These are phyloP conservation scores for Phyllosticta capitalensis DNA, from an alignment of 2,329 filamentous ascomycete species.

Conservation along the genomic window DNA sequence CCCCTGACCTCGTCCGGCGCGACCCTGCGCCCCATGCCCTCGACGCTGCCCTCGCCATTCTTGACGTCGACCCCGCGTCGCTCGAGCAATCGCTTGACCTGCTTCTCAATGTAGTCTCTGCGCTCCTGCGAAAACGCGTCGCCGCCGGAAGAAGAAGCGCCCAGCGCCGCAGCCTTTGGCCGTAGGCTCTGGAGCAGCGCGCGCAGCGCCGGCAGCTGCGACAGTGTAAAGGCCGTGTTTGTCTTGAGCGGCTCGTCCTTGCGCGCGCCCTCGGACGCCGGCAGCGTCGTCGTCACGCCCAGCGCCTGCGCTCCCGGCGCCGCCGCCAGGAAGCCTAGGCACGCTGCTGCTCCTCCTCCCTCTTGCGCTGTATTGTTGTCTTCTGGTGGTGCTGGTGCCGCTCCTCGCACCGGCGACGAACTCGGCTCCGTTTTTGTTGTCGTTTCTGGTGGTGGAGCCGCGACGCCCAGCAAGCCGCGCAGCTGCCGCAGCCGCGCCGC, in stretches of 20 bases:
- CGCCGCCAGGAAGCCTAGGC: constrained; percentile 50
- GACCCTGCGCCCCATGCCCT: constrained; percentile 19
- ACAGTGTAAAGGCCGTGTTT: constrained; percentile 67
- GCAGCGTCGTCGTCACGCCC: constrained; percentile 30
- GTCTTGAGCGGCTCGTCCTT: constrained; percentile 44
- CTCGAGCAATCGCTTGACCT: constrained; percentile 59
- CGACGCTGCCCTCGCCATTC: constrained; percentile 19
- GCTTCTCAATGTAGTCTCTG: constrained; percentile 60
- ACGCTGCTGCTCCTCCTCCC: neutral
- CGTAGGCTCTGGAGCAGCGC: constrained; percentile 58
- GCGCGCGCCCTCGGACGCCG: constrained; percentile 23
- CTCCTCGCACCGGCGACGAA: constrained; percentile 43
- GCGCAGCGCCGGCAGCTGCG: constrained; percentile 72
- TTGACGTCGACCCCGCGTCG: constrained; percentile 53
- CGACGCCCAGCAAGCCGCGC: constrained; percentile 43
- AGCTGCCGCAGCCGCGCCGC: constrained; percentile 59
- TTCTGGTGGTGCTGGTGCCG: constrained; percentile 20
- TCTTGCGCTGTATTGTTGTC: constrained; percentile 10
- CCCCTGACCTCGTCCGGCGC: constrained; percentile 27
- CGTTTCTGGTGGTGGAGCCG: neutral
- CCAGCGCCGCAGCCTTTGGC: constrained; percentile 48
- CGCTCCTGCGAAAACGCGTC: constrained; percentile 56
- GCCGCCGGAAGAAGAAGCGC: constrained; percentile 18
- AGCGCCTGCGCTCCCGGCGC: constrained; percentile 37
- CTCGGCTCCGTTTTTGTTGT: constrained; percentile 23